Base-by-base conservation (phyloP, 2,329 filamentous ascomycete species). In the Calonectria leucothoes region DNA sequence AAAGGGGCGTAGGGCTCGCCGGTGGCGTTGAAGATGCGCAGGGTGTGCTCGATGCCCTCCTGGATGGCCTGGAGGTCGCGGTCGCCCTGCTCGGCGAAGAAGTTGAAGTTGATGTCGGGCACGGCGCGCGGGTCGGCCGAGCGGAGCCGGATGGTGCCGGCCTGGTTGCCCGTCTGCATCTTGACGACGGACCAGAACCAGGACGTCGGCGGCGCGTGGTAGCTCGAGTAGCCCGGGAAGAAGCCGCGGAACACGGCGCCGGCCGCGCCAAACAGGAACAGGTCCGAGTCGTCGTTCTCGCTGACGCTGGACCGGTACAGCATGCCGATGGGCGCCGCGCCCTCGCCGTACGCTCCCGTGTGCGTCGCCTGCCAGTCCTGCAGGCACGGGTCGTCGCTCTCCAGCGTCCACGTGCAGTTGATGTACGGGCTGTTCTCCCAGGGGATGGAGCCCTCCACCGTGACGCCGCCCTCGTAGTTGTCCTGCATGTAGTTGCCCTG, bases 71-170 rank as follows among this genome's bases (percentile, higher is more conserved):
- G 69, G 0, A 78, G 64, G 25, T 78, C 75, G 0, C 70, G 49
- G 1, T 73, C 73, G 6, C 71, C 73, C 2, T 72, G 51, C 29
- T 77, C 68, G 1, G 87, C 84, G 83, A 90, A 92, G 81, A 88
- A 92, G 81, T 91, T 90, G 85, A 92, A 93, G 67, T 86, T 85
- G 75, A 94, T 93, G 10, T 89, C 82, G 0, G 93, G 93, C 0
- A 87, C 85, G 70, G 94, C 92, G 2, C 89, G 88, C 0, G 93
- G 92, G 77, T 94, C 89, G 0, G 88, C 83, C 0, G 90, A 92
- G 12, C 86, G 86, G 7, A 95, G 88, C 0, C 82, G 88, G 6
- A 95, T 91, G 0, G 87, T 89, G 15, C 93, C 93, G 7, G 88
- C 89, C 1, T 81, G 83, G 68, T 94, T 94, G 49, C 90, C 89